These are phyloP conservation scores for Lachnellula suecica DNA, from an alignment of 2,329 filamentous ascomycete species.

Conservation along the genomic window DNA sequence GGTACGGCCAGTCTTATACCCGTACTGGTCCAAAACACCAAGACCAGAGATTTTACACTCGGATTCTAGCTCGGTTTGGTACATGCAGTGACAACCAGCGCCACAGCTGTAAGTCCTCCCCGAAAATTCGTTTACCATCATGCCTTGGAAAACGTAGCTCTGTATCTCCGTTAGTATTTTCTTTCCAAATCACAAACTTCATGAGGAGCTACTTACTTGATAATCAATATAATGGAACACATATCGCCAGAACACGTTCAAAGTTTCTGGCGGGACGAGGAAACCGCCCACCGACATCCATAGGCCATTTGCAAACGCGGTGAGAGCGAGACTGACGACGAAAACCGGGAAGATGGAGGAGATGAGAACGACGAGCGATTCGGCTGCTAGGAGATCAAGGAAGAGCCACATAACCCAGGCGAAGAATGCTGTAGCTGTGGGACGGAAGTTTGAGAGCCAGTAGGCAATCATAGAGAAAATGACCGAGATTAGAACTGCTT, in stretches of 20 bases:
- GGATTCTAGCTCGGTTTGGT: slow-evolving; percentile 56
- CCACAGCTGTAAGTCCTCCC: slow-evolving; percentile 62
- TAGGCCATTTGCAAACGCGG: slow-evolving; percentile 82
- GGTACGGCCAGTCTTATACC: slow-evolving; percentile 63
- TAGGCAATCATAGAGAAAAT: slow-evolving; percentile 76
- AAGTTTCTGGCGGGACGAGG: slow-evolving; percentile 67
- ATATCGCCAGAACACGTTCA: slow-evolving; percentile 85
- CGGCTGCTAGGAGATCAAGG: slow-evolving; percentile 78
- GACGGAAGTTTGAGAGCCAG: slow-evolving; percentile 76
- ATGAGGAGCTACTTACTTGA: slow-evolving; percentile 45
- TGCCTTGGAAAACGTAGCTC: slow-evolving; percentile 81
- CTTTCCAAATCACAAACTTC: too few relatives aligned
- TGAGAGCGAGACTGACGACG: slow-evolving; percentile 74
- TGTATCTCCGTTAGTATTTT: slow-evolving; percentile 49
- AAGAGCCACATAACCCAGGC: slow-evolving; percentile 83
- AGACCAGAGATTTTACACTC: slow-evolving; percentile 71
- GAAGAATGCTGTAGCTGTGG: slow-evolving; percentile 66
- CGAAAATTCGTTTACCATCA: slow-evolving; percentile 89
- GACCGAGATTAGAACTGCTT: slow-evolving; percentile 64
- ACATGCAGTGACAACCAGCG: slow-evolving; percentile 60
- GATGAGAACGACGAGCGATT: slow-evolving; percentile 78
- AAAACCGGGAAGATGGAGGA: slow-evolving; percentile 74
- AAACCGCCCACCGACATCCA: slow-evolving; percentile 90
- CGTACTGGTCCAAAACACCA: slow-evolving; percentile 68
- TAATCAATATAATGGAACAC: slow-evolving; percentile 90